Evolutionary conservation across 768 basidiomycete species (phyloP).

Genomic region (Lactifluus echinatus): DNA sequence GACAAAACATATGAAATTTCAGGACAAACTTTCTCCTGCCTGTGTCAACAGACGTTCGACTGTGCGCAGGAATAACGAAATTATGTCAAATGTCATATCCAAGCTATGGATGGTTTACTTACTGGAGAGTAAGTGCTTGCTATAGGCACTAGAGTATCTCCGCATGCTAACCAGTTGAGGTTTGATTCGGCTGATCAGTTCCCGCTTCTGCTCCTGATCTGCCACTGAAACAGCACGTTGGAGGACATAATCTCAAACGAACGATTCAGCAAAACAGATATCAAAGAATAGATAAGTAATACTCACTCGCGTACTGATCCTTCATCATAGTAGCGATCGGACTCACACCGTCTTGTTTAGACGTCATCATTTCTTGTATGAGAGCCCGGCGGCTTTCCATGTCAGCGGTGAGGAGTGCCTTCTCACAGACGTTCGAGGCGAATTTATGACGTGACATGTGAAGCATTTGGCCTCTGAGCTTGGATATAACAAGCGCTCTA

Average conservation of each 20-base stretch:
- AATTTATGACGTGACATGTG: constrained; percentile 82
- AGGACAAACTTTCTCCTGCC: constrained; percentile 14
- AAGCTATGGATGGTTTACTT: constrained; percentile 27
- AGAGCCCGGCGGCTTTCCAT: constrained; percentile 55
- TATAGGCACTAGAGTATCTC: constrained; percentile 61
- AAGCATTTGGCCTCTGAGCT: constrained; percentile 70
- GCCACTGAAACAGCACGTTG: constrained; percentile 66
- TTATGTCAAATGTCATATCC: background rate
- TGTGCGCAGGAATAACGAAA: constrained; percentile 23
- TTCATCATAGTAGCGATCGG: constrained; percentile 69
- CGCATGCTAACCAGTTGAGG: constrained; percentile 66
- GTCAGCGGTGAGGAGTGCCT: constrained; percentile 65
- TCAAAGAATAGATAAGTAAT: background rate
- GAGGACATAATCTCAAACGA: constrained; percentile 66
- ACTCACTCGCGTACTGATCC: constrained; percentile 83
- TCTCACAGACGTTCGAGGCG: constrained; percentile 94
- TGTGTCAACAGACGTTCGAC: constrained; percentile 55
- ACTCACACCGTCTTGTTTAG: constrained; percentile 55
- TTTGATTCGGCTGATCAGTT: constrained; percentile 50
- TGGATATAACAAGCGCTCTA: constrained; percentile 51
- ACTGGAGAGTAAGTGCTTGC: constrained; percentile 79
- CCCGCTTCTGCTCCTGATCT: constrained; percentile 64
- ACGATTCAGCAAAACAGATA: constrained; percentile 1
- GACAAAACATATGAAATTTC: background rate
- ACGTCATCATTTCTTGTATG: constrained; percentile 73